Conservation (phyloP, 2,329 filamentous ascomycete species). For the Colletotrichum sp. region DNA sequence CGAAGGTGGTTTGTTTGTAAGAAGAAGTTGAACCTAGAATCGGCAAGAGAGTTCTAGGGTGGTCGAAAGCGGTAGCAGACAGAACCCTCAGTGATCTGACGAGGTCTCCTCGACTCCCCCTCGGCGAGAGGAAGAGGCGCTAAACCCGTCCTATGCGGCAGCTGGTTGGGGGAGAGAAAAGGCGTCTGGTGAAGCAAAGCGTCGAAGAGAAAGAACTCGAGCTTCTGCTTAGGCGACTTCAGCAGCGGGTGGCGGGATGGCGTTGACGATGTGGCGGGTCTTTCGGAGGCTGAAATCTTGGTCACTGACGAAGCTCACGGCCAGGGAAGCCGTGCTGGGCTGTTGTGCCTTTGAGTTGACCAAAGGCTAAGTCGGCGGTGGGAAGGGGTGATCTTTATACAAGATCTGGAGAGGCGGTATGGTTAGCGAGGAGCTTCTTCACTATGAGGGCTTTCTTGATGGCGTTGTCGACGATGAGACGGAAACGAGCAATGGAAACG, state of each 20-base stretch:
- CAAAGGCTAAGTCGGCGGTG: constrained; percentile 59
- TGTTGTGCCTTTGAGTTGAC: constrained; percentile 68
- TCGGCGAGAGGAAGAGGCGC: constrained; percentile 98
- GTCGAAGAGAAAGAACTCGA: constrained; percentile 58
- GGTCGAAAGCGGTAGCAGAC: constrained; percentile 95
- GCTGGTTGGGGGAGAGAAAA: constrained; percentile 74
- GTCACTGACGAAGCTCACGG: constrained; percentile 68
- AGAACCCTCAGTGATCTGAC: constrained; percentile 88
- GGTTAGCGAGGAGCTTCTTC: neutral
- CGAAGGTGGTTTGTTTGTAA: neutral
- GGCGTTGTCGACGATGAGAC: neutral
- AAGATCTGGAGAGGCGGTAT: constrained; percentile 13
- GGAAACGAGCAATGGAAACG: neutral
- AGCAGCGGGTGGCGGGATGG: constrained; percentile 58
- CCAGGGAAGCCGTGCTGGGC: constrained; percentile 66
- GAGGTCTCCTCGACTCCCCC: constrained; percentile 99
- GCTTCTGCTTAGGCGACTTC: constrained; percentile 50
- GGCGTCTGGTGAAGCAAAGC: constrained; percentile 48
- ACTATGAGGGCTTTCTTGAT: neutral
- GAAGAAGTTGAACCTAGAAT: constrained; percentile 21
- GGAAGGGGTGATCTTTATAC: constrained; percentile 13
- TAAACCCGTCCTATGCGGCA: constrained; percentile 99
- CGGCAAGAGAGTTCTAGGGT: constrained; percentile 73
- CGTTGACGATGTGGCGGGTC: constrained; percentile 71
- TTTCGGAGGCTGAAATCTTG: constrained; percentile 74